A percentile compares a stretch with the other conserved stretches of the same genome.
Conservation (phyloP, 768 basidiomycete species). For the Lactarius hatsudake region DNA sequence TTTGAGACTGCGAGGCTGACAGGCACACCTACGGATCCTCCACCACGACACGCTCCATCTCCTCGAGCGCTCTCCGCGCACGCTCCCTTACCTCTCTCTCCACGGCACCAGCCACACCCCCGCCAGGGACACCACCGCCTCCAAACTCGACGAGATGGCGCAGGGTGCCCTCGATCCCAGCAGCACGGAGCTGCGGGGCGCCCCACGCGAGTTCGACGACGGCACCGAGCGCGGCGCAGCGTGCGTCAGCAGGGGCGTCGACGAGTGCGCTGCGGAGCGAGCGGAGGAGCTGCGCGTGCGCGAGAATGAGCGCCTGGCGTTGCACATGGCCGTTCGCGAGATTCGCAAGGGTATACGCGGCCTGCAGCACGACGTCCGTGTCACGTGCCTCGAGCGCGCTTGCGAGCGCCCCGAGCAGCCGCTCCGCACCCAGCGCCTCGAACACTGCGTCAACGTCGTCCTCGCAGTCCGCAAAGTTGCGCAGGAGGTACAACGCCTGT, state of each 20-base stretch:
- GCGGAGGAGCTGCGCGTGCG: conserved; percentile 48
- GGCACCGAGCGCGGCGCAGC: conserved; percentile 58
- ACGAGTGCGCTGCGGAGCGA: conserved; percentile 58
- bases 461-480: conserved; percentile 65
- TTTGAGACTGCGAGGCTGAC: neutral
- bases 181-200: conserved; percentile 42
- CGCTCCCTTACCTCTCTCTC: conserved; percentile 52
- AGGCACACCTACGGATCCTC: neutral
- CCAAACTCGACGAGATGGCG: conserved; percentile 43
- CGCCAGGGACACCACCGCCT: conserved; percentile 32
- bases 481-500: conserved; percentile 64
- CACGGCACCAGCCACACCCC: conserved; percentile 34
- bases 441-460: conserved; percentile 63
- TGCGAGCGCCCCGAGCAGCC: conserved; percentile 47
- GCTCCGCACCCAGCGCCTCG: conserved; percentile 46
- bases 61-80: conserved; percentile 56
- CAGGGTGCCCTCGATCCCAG: conserved; percentile 46
- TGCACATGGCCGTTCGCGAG: conserved; percentile 56
- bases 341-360: conserved; percentile 63
- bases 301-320: conserved; percentile 53
- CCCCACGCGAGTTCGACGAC: conserved; percentile 54
- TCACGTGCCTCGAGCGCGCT: conserved; percentile 48
- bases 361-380: conserved; percentile 56
- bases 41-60: conserved; percentile 35
- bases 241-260: conserved; percentile 54